Conservation (phyloP, 176 grass and related monocot genomes). For the Calamus simplicifolius region DNA sequence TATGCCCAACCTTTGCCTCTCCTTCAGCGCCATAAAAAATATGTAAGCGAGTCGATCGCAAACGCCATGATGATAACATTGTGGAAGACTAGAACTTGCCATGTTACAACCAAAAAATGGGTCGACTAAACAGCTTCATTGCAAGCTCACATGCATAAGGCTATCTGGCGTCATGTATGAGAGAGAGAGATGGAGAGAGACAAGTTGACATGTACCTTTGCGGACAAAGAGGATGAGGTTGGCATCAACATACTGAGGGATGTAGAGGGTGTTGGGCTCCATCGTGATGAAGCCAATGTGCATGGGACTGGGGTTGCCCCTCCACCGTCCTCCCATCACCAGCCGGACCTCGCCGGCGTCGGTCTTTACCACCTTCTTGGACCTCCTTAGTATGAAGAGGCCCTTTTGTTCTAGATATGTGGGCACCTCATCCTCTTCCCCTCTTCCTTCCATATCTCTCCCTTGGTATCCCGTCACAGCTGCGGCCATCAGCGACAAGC, state of each 20-base stretch:
- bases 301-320: slow-evolving; percentile 2
- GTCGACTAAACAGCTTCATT: too few species aligned
- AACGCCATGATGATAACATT: neutral
- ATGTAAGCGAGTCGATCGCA: too few species aligned
- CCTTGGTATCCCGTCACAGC: neutral
- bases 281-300: neutral
- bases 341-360: neutral
- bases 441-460: neutral
- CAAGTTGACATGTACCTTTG: neutral
- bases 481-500: neutral
- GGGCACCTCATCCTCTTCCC: neutral
- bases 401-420: neutral
- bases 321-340: neutral
- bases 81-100: too few species aligned
- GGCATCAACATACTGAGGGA: slow-evolving; percentile 7
- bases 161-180: too few species aligned
- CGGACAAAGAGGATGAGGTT: slow-evolving; percentile 3
- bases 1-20: too few species aligned
- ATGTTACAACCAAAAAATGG: too few species aligned
- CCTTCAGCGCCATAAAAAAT: too few species aligned
- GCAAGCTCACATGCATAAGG: too few species aligned
- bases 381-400: slow-evolving; percentile 2
- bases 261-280: slow-evolving; percentile 1
- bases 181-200: neutral
- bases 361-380: neutral